Evolutionary conservation across 192 early-diverging fungal genomes (phyloP).

Genomic region (Pecoramyces ruminantium): DNA sequence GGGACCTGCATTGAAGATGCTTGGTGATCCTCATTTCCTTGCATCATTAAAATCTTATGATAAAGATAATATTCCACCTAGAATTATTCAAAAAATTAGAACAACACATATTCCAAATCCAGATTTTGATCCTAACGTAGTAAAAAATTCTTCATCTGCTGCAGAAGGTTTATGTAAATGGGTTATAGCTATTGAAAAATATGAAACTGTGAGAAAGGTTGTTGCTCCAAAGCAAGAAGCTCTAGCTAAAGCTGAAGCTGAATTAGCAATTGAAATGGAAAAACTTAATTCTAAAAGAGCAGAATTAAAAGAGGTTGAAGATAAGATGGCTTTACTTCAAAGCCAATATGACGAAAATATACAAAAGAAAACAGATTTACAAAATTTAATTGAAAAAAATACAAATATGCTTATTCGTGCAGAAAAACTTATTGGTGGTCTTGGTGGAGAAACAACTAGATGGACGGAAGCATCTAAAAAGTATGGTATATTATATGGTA

Average conservation of each 20-base stretch:
- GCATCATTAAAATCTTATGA: conserved; percentile 34
- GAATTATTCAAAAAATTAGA: conserved; percentile 38
- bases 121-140: conserved; percentile 45
- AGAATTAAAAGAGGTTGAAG: conserved; percentile 28
- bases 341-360: conserved; percentile 20
- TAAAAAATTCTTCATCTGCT: conserved; percentile 36
- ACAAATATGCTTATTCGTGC: conserved; percentile 39
- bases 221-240: conserved; percentile 44
- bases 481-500: neutral
- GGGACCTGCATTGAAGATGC: conserved; percentile 35
- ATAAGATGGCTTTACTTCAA: conserved; percentile 16
- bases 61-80: conserved; percentile 37
- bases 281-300: conserved; percentile 36
- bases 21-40: conserved; percentile 36
- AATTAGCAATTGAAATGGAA: conserved; percentile 34
- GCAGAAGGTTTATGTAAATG: conserved; percentile 44
- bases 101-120: conserved; percentile 36
- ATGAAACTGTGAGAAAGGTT: conserved; percentile 37
- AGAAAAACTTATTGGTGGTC: conserved; percentile 34
- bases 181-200: conserved; percentile 44
- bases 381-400: conserved; percentile 29
- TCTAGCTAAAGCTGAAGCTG: conserved; percentile 28
- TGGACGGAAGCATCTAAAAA: conserved; percentile 27
- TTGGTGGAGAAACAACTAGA: conserved; percentile 40
- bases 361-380: conserved; percentile 13